Percentiles rank a stretch among this genome's conserved stretches.
phyloP scores from a whole-genome alignment of 441 rosid species.

The Macaranga tanarius region DNA sequence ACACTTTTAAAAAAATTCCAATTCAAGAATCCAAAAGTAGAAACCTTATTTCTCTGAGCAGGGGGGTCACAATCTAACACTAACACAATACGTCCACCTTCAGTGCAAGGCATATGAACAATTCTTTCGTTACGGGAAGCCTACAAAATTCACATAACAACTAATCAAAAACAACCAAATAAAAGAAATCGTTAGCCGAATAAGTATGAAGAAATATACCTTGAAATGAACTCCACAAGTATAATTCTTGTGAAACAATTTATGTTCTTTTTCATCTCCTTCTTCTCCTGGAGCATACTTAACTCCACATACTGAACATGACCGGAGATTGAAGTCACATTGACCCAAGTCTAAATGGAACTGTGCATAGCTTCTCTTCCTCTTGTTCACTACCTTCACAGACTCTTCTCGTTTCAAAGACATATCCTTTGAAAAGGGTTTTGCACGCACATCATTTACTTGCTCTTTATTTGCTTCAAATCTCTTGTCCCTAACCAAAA shows the following conservation, averaged over 20 bases:
- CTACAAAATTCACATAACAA: conserved; percentile 30
- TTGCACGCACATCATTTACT: neutral
- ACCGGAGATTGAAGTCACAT: conserved; percentile 75
- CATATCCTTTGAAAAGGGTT: conserved; percentile 20
- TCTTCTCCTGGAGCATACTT: conserved; percentile 74
- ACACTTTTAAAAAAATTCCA: neutral
- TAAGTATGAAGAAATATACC: conserved; percentile 32
- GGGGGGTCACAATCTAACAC: conserved; percentile 56
- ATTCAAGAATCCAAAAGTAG: neutral
- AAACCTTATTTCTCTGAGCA: conserved; percentile 68
- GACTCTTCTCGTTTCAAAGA: conserved; percentile 25
- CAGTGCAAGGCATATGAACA: conserved; percentile 31
- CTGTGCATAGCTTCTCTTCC: conserved; percentile 77
- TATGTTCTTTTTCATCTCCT: conserved; percentile 71
- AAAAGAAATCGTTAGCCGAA: neutral
- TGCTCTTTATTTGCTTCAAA: conserved; percentile 28
- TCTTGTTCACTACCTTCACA: conserved; percentile 45
- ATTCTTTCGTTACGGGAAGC: conserved; percentile 69
- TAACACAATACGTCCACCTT: conserved; percentile 48
- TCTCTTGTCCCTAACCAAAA: conserved; percentile 14
- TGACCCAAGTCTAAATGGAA: conserved; percentile 79
- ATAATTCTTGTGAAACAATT: conserved; percentile 56
- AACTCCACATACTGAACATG: conserved; percentile 56
- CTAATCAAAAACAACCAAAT: conserved; percentile 13
- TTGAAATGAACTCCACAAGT: conserved; percentile 68